These are phyloP conservation scores for Mortierella sp. DNA, from an alignment of 371 early-diverging fungal species.

Conservation along the genomic window DNA sequence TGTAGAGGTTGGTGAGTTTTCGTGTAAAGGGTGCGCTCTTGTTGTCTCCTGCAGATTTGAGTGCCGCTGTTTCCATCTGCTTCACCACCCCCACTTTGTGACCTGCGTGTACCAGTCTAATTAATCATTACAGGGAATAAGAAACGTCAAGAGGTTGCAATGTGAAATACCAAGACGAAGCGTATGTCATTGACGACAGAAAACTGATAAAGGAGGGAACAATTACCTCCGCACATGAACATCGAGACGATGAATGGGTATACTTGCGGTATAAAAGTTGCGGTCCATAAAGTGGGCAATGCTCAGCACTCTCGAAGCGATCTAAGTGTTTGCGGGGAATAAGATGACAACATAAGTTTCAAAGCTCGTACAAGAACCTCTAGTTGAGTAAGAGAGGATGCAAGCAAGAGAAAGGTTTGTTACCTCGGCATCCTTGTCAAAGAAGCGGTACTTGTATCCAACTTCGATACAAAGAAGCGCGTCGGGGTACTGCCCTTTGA, in stretches of 20 bases:
- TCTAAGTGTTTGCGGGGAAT: slow-evolving; percentile 39
- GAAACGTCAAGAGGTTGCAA: neutral
- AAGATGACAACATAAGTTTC: neutral
- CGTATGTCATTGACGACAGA: neutral
- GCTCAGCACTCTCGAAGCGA: slow-evolving; percentile 78
- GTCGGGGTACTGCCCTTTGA: slow-evolving; percentile 79
- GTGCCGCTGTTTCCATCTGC: slow-evolving; percentile 90
- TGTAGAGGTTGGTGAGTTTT: slow-evolving; percentile 81
- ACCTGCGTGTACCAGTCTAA: slow-evolving; percentile 83
- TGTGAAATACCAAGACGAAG: neutral
- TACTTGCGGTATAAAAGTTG: slow-evolving; percentile 85
- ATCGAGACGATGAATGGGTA: slow-evolving; percentile 83
- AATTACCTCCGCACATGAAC: slow-evolving; percentile 81
- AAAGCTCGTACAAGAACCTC: neutral
- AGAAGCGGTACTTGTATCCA: slow-evolving; percentile 91
- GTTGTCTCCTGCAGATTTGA: slow-evolving; percentile 85
- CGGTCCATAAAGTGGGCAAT: slow-evolving; percentile 85
- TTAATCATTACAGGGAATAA: neutral
- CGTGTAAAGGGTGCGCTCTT: slow-evolving; percentile 82
- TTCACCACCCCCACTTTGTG: slow-evolving; percentile 89
- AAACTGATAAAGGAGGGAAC: neutral
- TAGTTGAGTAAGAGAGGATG: neutral
- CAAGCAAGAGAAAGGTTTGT: slow-evolving; percentile 7
- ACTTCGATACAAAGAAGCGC: slow-evolving; percentile 88
- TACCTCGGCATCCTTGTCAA: slow-evolving; percentile 82